Conservation (phyloP, 208 protist species). For the Zelonia costaricensis region DNA sequence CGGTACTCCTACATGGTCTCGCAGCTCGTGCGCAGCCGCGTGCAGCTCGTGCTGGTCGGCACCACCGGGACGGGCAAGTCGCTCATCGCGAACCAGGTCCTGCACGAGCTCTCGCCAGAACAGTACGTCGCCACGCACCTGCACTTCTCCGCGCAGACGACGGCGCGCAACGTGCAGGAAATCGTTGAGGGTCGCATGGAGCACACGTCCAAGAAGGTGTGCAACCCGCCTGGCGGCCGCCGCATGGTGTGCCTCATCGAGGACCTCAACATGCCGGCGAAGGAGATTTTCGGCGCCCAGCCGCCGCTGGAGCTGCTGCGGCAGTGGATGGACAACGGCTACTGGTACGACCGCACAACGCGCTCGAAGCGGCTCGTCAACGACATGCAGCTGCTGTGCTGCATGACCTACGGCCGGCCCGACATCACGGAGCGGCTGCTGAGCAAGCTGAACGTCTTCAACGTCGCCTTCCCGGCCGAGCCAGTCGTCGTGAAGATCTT, state of each 20-base stretch:
- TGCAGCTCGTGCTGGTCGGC: constrained; percentile 95
- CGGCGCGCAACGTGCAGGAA: constrained; percentile 93
- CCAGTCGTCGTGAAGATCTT: constrained; percentile 95
- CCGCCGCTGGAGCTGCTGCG: constrained; percentile 97
- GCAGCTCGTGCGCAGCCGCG: constrained; percentile 81
- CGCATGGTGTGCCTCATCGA: constrained; percentile 97
- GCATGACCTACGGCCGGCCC: constrained; percentile 97
- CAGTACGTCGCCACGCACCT: constrained; percentile 90
- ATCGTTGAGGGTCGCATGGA: constrained; percentile 97
- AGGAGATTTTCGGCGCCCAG: constrained; percentile 97
- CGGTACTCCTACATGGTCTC: constrained; percentile 95
- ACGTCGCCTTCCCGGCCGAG: constrained; percentile 96
- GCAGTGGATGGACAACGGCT: constrained; percentile 97
- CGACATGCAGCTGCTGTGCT: constrained; percentile 97
- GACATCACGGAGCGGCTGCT: constrained; percentile 94
- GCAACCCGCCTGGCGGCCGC: constrained; percentile 92
- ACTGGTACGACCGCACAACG: constrained; percentile 97
- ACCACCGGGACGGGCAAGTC: constrained; percentile 98
- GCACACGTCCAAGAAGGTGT: constrained; percentile 97
- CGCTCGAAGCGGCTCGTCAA: constrained; percentile 93
- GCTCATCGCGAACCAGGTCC: constrained; percentile 85
- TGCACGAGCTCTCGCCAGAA: constrained; percentile 79
- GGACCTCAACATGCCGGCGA: constrained; percentile 98
- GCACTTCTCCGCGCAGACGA: constrained; percentile 97
- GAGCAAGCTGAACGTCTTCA: constrained; percentile 96